Percentiles rank a stretch among this genome's conserved stretches.
These are phyloP conservation scores for Fusarium sp. DNA, from an alignment of 2,329 filamentous ascomycete genomes.

Conservation along the genomic window DNA sequence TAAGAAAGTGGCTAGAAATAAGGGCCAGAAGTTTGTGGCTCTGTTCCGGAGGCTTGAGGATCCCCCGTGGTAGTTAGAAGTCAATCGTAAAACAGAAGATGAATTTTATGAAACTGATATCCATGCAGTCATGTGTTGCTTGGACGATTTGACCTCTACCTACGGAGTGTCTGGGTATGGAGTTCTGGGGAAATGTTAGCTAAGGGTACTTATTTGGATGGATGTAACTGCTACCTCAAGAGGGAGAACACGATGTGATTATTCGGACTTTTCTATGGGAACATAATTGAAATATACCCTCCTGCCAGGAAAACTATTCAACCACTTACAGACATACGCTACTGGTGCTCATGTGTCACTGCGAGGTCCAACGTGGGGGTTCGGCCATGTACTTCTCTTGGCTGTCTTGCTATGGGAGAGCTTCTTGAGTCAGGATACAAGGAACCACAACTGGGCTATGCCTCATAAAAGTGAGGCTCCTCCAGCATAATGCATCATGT, in stretches of 20 bases:
- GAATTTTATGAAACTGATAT: not conserved
- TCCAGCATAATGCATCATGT: not conserved
- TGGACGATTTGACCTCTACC: not conserved
- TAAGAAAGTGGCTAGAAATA: constrained; percentile 93
- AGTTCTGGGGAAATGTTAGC: not conserved
- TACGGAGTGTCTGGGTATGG: not conserved
- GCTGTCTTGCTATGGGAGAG: not conserved
- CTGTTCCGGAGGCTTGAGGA: constrained; percentile 83
- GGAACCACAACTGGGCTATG: not conserved
- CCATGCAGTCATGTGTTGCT: not conserved
- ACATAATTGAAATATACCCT: not conserved
- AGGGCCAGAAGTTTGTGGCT: constrained; percentile 89
- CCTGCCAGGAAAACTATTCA: not conserved
- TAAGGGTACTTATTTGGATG: not conserved
- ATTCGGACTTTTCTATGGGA: not conserved
- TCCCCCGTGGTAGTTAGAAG: constrained; percentile 70
- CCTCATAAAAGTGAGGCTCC: not conserved
- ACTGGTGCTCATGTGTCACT: not conserved
- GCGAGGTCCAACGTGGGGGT: not conserved
- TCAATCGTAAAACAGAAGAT: not conserved
- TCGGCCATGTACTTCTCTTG: not conserved
- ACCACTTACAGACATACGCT: not conserved
- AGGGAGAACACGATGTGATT: not conserved
- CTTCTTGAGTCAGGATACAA: not conserved
- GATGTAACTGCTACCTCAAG: not conserved